A percentile compares a stretch with the other conserved stretches of the same genome.
These are phyloP conservation scores for Cladophialophora exuberans DNA, from an alignment of 2,329 filamentous ascomycete species.

Conservation along the genomic window DNA sequence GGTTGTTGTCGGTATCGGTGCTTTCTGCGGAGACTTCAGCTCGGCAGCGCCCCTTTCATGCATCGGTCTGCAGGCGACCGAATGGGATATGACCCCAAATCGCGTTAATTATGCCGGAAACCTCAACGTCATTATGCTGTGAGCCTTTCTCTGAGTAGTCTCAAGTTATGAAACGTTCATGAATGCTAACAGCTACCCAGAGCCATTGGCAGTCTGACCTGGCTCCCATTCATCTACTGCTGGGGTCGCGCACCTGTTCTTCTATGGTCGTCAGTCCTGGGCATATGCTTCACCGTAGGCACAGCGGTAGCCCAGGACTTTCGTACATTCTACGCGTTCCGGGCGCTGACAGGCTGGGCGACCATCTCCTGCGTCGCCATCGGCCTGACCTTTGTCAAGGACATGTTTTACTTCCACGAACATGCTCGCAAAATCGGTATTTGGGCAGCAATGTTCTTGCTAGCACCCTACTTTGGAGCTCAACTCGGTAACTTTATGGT, in stretches of 20 bases:
- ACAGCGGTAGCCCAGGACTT: slow-evolving; percentile 40
- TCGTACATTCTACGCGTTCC: slow-evolving; percentile 44
- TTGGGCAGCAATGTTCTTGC: slow-evolving; percentile 41
- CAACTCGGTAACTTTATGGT: slow-evolving; percentile 41
- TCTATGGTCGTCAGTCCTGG: slow-evolving; percentile 41
- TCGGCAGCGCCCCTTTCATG: slow-evolving; percentile 43
- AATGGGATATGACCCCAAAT: slow-evolving; percentile 42
- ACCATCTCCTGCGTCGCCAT: slow-evolving; percentile 43
- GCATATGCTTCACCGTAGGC: slow-evolving; percentile 41
- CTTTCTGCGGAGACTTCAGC: slow-evolving; percentile 46
- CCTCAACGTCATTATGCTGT: slow-evolving; percentile 47
- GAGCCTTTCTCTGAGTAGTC: no score
- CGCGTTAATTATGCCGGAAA: slow-evolving; percentile 43
- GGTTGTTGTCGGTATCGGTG: slow-evolving; percentile 39
- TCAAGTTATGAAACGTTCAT: background rate
- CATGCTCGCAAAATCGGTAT: slow-evolving; percentile 45
- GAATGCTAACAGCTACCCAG: background rate
- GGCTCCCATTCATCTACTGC: slow-evolving; percentile 43
- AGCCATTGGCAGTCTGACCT: slow-evolving; percentile 44
- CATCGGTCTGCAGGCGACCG: slow-evolving; percentile 40
- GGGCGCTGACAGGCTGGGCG: slow-evolving; percentile 49
- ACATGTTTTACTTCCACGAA: slow-evolving; percentile 46
- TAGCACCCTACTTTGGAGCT: slow-evolving; percentile 32
- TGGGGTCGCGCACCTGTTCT: slow-evolving; percentile 50
- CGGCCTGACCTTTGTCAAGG: slow-evolving; percentile 47